A percentile compares a stretch with the other conserved stretches of the same genome.
phyloP scores from a whole-genome alignment of 2,329 filamentous ascomycete species.

The Aspergillus pseudoterreus region DNA sequence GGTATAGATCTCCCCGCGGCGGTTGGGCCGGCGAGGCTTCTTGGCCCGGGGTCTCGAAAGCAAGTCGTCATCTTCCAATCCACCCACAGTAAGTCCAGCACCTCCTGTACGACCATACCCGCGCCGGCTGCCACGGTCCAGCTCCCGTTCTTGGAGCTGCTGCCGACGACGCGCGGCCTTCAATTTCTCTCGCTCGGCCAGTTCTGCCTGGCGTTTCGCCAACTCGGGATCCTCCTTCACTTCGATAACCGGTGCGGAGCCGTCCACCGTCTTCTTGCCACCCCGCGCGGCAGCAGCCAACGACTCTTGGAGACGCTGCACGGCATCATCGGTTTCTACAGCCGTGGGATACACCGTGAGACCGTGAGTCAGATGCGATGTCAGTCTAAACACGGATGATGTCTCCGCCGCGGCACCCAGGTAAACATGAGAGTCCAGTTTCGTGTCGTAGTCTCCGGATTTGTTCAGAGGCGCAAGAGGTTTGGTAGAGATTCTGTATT shows the following conservation, averaged over 20 bases:
- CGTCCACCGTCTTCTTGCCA: slow-evolving; percentile 48
- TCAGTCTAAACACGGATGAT: slow-evolving; percentile 56
- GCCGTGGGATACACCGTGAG: slow-evolving; percentile 56
- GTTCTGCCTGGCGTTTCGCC: slow-evolving; percentile 57
- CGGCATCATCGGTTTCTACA: slow-evolving; percentile 56
- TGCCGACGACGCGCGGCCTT: slow-evolving; percentile 53
- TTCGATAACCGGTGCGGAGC: slow-evolving; percentile 54
- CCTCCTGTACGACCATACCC: slow-evolving; percentile 45
- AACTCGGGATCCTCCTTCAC: slow-evolving; percentile 62
- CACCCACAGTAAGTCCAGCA: slow-evolving; percentile 52
- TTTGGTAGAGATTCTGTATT: slow-evolving; percentile 58
- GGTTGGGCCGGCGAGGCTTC: slow-evolving; percentile 38
- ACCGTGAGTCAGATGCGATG: slow-evolving; percentile 60
- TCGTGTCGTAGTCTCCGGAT: slow-evolving; percentile 49
- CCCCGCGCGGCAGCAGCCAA: slow-evolving; percentile 55
- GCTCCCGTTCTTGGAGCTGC: slow-evolving; percentile 53
- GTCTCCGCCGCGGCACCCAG: slow-evolving; percentile 57
- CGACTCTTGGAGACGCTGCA: slow-evolving; percentile 59
- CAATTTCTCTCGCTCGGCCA: slow-evolving; percentile 56
- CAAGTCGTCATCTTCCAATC: slow-evolving; percentile 56
- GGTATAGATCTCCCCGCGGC: slow-evolving; percentile 47
- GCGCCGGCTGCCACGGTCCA: slow-evolving; percentile 50
- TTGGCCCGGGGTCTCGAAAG: slow-evolving; percentile 39
- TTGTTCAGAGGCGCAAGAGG: slow-evolving; percentile 55
- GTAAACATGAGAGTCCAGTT: slow-evolving; percentile 62